Percentiles rank a stretch among this genome's conserved stretches.
phyloP scores from a whole-genome alignment of 768 basidiomycete species.

The Pulveroboletus sp. region DNA sequence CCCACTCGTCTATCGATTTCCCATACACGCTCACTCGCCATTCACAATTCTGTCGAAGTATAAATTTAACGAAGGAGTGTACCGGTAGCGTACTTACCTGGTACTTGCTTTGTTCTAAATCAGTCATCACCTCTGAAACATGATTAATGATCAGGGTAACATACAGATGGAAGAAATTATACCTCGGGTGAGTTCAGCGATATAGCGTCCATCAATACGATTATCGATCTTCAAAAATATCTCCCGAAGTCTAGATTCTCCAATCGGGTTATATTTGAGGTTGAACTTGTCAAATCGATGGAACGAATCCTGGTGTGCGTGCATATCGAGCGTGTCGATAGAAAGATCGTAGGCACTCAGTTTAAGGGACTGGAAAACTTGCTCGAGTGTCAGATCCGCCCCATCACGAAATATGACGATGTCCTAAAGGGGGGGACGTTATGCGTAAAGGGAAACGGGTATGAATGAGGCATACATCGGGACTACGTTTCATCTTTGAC shows the following conservation, averaged over 20 bases:
- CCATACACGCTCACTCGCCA: conserved; percentile 98
- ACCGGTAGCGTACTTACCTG: conserved; percentile 50
- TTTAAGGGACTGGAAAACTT: conserved; percentile 96
- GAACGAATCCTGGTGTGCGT: conserved; percentile 96
- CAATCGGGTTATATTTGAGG: conserved; percentile 94
- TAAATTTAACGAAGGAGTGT: background rate
- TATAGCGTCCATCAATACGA: conserved; percentile 83
- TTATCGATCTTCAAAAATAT: conserved; percentile 99
- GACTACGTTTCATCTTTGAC: conserved; percentile 90
- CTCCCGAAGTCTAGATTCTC: conserved; percentile 90
- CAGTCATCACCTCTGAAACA: conserved; percentile 85
- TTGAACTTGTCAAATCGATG: conserved; percentile 99
- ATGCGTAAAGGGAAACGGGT: background rate
- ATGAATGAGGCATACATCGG: conserved; percentile 49
- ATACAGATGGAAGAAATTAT: conserved; percentile 10
- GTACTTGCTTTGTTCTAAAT: conserved; percentile 97
- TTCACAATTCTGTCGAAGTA: conserved; percentile 70
- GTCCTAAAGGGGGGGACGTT: conserved; percentile 53
- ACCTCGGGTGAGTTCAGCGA: conserved; percentile 94
- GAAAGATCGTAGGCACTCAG: conserved; percentile 96
- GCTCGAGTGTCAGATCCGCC: conserved; percentile 76
- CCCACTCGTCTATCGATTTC: conserved; percentile 82
- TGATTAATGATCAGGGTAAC: background rate
- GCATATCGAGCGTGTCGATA: conserved; percentile 99
- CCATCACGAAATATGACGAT: conserved; percentile 95